Percentiles rank a stretch among this genome's conserved stretches.
These are phyloP conservation scores for Pseudogymnoascus sp. DNA, from an alignment of 2,329 filamentous ascomycete genomes.

Conservation along the genomic window DNA sequence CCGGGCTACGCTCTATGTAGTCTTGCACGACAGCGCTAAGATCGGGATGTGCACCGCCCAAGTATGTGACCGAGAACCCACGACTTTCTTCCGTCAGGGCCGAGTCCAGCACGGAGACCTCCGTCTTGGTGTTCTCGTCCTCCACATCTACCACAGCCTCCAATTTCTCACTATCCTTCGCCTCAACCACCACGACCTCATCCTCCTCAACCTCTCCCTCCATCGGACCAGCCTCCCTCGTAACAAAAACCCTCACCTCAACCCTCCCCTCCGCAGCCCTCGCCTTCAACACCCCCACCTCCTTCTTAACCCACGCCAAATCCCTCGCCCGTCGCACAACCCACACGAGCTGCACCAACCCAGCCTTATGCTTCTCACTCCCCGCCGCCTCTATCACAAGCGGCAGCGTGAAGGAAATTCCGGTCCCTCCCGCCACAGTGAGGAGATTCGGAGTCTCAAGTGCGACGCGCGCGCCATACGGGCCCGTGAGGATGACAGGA, in stretches of 20 bases:
- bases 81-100: conserved; percentile 4
- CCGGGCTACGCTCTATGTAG: conserved; percentile 42
- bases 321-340: conserved; percentile 49
- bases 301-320: conserved; percentile 49
- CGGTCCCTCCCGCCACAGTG: conserved; percentile 50
- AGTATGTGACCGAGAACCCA: conserved; percentile 5
- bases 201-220: not conserved
- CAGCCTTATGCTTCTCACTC: conserved; percentile 1
- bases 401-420: conserved; percentile 50
- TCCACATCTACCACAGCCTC: conserved; percentile 18
- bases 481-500: conserved; percentile 53
- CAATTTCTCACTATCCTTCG: conserved; percentile 18
- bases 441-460: conserved; percentile 41
- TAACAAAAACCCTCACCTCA: not conserved
- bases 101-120: conserved; percentile 15
- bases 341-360: conserved; percentile 56
- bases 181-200: not conserved
- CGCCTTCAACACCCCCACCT: conserved; percentile 28
- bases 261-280: not conserved
- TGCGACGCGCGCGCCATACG: conserved; percentile 50
- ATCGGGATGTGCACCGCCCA: conserved; percentile 35
- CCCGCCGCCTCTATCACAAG: conserved; percentile 34
- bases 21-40: conserved; percentile 38
- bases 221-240: not conserved
- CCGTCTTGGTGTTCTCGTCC: conserved; percentile 18